These are phyloP conservation scores for Xerocomus minutiporus DNA, from an alignment of 1,284 basidiomycete genomes.

Conservation along the genomic window DNA sequence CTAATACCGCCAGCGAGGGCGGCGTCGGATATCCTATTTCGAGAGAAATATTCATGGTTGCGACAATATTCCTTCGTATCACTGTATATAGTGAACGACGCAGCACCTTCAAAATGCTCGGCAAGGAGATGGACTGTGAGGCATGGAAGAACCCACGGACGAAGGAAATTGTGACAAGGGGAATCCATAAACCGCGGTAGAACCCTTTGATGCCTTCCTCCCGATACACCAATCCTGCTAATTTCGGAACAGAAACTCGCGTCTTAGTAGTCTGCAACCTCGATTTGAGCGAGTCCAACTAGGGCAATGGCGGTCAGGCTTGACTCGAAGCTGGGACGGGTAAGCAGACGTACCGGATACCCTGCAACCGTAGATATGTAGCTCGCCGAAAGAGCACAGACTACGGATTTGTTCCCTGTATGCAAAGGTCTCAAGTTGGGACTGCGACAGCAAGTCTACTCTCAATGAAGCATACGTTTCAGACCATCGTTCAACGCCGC, in stretches of 20 bases:
- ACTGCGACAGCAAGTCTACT: slow-evolving; percentile 7
- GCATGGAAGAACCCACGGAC: slow-evolving; percentile 63
- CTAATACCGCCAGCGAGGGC: slow-evolving; percentile 72
- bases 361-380: slow-evolving; percentile 80
- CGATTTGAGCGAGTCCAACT: slow-evolving; percentile 89
- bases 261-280: slow-evolving; percentile 83
- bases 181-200: slow-evolving; percentile 88
- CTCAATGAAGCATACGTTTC: slow-evolving; percentile 46
- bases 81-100: slow-evolving; percentile 92
- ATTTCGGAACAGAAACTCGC: slow-evolving; percentile 66
- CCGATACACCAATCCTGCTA: slow-evolving; percentile 71
- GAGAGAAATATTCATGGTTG: slow-evolving; percentile 53
- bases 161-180: slow-evolving; percentile 93
- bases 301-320: slow-evolving; percentile 6
- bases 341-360: slow-evolving; percentile 57
- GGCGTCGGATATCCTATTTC: slow-evolving; percentile 61
- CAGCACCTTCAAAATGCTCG: slow-evolving; percentile 52
- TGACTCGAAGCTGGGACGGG: slow-evolving; percentile 12
- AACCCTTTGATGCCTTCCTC: slow-evolving; percentile 93
- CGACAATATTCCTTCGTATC: slow-evolving; percentile 81
- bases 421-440: slow-evolving; percentile 6
- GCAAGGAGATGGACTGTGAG: slow-evolving; percentile 6
- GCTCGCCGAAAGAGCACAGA: slow-evolving; percentile 76
- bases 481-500: slow-evolving; percentile 61
- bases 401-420: slow-evolving; percentile 74